Evolutionary conservation across 352 stramenopile genomes (phyloP).

Genomic region (Globisporangium alternatum): DNA sequence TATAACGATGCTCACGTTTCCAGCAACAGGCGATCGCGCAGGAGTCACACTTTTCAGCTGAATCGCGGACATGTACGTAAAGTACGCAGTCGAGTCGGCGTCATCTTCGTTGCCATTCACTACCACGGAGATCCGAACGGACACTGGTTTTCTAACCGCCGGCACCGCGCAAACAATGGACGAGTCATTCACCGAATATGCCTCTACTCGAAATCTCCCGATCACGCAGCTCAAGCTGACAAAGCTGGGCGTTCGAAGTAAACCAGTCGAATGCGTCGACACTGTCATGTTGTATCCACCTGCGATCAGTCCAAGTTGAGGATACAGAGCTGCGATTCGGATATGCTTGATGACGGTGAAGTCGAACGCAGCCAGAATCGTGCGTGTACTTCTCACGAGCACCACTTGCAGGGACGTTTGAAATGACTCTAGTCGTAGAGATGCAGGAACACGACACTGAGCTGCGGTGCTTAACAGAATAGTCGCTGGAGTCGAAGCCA

Average conservation of each 20-base stretch:
- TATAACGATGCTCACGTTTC: slow-evolving; percentile 20
- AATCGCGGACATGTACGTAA: slow-evolving; percentile 19
- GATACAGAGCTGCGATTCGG: slow-evolving; percentile 5
- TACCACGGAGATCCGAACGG: slow-evolving; percentile 23
- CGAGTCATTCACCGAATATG: slow-evolving; percentile 20
- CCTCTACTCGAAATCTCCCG: slow-evolving; percentile 21
- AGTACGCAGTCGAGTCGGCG: background rate
- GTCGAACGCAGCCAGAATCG: slow-evolving; percentile 4
- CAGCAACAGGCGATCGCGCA: slow-evolving; percentile 1
- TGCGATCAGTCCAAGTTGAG: slow-evolving; percentile 12
- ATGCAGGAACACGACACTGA: slow-evolving; percentile 12
- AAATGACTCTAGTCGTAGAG: slow-evolving; percentile 9
- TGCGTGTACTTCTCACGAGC: background rate
- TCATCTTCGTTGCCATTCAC: slow-evolving; percentile 2
- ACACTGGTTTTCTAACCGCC: slow-evolving; percentile 18
- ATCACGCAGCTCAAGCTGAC: slow-evolving; percentile 29
- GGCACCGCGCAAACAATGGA: slow-evolving; percentile 28
- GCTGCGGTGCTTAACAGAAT: slow-evolving; percentile 10
- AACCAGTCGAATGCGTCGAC: background rate
- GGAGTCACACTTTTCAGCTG: slow-evolving; percentile 2
- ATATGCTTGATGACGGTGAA: slow-evolving; percentile 10
- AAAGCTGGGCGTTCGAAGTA: background rate
- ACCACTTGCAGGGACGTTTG: slow-evolving; percentile 7
- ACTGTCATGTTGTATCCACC: slow-evolving; percentile 12
- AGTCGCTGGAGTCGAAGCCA: slow-evolving; percentile 10